A percentile compares a stretch with the other conserved stretches of the same genome.
phyloP scores from a whole-genome alignment of 2,329 filamentous ascomycete species.

The Fusarium secorum region DNA sequence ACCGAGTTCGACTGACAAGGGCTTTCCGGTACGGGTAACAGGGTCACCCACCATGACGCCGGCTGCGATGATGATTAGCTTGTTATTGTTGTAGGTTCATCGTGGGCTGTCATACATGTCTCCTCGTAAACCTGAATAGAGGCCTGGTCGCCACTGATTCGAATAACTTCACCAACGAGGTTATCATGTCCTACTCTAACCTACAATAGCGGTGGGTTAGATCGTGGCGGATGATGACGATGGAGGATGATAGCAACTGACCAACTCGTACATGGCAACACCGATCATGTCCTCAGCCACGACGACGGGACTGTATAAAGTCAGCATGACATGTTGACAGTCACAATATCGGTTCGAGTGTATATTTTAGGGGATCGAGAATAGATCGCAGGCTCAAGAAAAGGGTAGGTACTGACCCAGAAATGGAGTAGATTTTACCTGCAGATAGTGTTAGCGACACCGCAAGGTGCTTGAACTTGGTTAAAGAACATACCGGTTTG shows the following conservation, averaged over 20 bases:
- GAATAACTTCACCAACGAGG: constrained; percentile 96
- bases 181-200: constrained; percentile 92
- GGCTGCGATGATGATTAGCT: constrained; percentile 60
- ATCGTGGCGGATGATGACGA: constrained; percentile 1
- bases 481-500: constrained; percentile 50
- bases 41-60: constrained; percentile 97
- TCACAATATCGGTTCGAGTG: constrained; percentile 1
- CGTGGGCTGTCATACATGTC: constrained; percentile 71
- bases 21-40: constrained; percentile 89
- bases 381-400: neutral
- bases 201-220: constrained; percentile 52
- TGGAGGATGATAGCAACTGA: constrained; percentile 53
- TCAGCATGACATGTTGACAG: constrained; percentile 43
- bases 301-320: constrained; percentile 77
- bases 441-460: constrained; percentile 39
- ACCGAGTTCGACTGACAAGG: constrained; percentile 94
- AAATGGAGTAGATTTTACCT: constrained; percentile 70
- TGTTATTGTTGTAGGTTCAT: neutral
- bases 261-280: constrained; percentile 99
- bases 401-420: constrained; percentile 59
- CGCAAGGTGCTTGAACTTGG: constrained; percentile 18
- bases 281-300: constrained; percentile 98
- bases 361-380: neutral
- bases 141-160: constrained; percentile 93
- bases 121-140: constrained; percentile 99